A percentile compares a stretch with the other conserved stretches of the same genome.
These are phyloP conservation scores for Globisporangium acanthophoron DNA, from an alignment of 352 stramenopile genomes.

Conservation along the genomic window DNA sequence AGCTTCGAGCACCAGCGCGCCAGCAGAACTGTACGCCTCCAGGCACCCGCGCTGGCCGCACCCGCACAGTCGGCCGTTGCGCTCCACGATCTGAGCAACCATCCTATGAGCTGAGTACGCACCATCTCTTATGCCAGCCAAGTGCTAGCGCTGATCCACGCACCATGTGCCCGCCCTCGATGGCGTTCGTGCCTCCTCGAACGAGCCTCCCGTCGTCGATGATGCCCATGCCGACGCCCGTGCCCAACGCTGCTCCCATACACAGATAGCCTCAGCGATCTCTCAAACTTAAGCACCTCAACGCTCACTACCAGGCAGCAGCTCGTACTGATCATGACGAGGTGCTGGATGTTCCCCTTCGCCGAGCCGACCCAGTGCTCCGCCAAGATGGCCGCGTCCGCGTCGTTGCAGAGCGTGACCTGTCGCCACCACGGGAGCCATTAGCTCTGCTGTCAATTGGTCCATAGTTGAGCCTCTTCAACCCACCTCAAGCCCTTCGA, in stretches of 20 bases:
- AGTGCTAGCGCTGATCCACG: not conserved
- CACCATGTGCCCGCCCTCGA: conserved; percentile 82
- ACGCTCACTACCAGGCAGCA: not conserved
- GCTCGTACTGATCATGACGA: conserved; percentile 80
- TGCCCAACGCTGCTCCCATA: conserved; percentile 50
- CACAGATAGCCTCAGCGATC: not conserved
- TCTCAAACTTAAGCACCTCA: no score
- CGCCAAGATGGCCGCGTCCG: conserved; percentile 72
- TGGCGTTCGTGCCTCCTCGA: conserved; percentile 53
- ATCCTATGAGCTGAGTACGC: not conserved
- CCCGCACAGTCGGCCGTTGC: conserved; percentile 65
- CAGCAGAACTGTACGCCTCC: conserved; percentile 73
- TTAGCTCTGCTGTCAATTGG: not conserved
- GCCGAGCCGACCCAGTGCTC: conserved; percentile 78
- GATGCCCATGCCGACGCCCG: conserved; percentile 63
- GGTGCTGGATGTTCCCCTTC: conserved; percentile 49
- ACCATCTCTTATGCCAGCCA: not conserved
- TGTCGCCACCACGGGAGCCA: conserved; percentile 8
- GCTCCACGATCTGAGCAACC: conserved; percentile 65
- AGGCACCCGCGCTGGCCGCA: conserved; percentile 74
- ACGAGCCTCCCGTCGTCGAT: conserved; percentile 63
- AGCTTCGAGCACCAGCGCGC: conserved; percentile 53
- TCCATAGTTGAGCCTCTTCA: conserved; percentile 5
- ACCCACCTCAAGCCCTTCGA: conserved; percentile 18
- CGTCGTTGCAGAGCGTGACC: conserved; percentile 67